These are phyloP conservation scores for Colletotrichum euphorbiae DNA, from an alignment of 2,329 filamentous ascomycete genomes.

Conservation along the genomic window DNA sequence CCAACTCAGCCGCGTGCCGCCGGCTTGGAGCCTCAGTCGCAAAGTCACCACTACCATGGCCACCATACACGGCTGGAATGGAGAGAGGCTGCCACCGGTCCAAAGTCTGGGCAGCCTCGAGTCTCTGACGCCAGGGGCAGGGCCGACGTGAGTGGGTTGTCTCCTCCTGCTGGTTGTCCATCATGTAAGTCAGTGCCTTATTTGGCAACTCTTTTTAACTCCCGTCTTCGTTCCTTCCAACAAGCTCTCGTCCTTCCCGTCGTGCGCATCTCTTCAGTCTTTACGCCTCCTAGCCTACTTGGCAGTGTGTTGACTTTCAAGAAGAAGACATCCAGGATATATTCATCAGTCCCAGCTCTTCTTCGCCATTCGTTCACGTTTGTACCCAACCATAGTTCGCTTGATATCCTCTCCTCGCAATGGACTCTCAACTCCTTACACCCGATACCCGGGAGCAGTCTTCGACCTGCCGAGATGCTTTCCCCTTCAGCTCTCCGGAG, in stretches of 20 bases:
- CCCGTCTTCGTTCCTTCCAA: conserved; percentile 27
- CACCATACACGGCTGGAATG: conserved; percentile 19
- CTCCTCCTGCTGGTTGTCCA: conserved; percentile 29
- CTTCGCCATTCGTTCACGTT: conserved; percentile 7
- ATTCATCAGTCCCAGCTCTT: conserved; percentile 8
- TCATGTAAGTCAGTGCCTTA: conserved; percentile 37
- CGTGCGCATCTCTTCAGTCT: conserved; percentile 26
- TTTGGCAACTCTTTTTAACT: conserved; percentile 38
- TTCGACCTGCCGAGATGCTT: conserved; percentile 26
- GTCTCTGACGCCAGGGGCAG: conserved; percentile 26
- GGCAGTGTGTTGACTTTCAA: conserved; percentile 30
- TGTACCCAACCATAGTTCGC: conserved; percentile 8
- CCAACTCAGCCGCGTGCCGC: conserved; percentile 28
- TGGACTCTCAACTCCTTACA: conserved; percentile 33
- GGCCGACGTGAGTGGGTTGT: conserved; percentile 29
- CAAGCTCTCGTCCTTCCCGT: conserved; percentile 2
- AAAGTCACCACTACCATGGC: conserved; percentile 18
- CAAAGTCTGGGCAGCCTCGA: conserved; percentile 30
- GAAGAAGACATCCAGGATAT: conserved; percentile 32
- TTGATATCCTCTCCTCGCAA: conserved; percentile 23
- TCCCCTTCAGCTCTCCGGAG: conserved; percentile 23
- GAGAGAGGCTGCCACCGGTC: conserved; percentile 19
- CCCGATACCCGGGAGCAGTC: conserved; percentile 36
- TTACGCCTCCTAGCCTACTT: conserved; percentile 21
- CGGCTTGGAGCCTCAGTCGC: conserved; percentile 26